Conservation (phyloP, 495 filamentous ascomycete species). For the Chaetomium fimeti region DNA sequence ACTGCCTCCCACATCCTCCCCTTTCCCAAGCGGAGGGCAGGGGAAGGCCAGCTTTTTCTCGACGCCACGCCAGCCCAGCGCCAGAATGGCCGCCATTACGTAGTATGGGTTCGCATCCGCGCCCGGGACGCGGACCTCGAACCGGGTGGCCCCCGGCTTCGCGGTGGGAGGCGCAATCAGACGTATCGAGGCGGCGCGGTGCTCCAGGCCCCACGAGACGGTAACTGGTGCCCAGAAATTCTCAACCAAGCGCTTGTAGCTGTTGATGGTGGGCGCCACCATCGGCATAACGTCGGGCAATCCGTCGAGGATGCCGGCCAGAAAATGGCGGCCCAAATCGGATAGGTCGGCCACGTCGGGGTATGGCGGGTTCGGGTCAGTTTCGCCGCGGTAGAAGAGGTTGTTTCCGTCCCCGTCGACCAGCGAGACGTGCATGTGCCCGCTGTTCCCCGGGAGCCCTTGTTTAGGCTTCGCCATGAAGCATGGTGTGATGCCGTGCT, state of each 20-base stretch:
- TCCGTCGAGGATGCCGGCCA: conserved; percentile 84
- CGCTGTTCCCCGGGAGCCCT: conserved; percentile 86
- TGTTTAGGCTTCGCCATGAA: conserved; percentile 99
- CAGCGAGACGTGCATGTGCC: conserved; percentile 90
- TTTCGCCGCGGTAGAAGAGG: conserved; percentile 68
- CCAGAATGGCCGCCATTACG: conserved; percentile 83
- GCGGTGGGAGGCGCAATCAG: conserved; percentile 84
- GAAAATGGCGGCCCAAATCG: conserved; percentile 86
- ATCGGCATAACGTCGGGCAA: conserved; percentile 95
- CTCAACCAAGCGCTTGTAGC: conserved; percentile 95
- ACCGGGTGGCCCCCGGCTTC: conserved; percentile 78
- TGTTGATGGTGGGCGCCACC: conserved; percentile 91
- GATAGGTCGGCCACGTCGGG: conserved; percentile 76
- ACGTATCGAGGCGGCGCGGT: conserved; percentile 86
- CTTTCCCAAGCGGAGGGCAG: conserved; percentile 78
- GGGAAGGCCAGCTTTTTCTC: conserved; percentile 83
- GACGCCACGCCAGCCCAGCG: conserved; percentile 82
- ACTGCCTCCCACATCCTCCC: conserved; percentile 69
- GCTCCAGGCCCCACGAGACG: conserved; percentile 94
- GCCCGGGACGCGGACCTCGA: conserved; percentile 88
- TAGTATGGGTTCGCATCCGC: conserved; percentile 88
- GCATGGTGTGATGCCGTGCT: conserved; percentile 88
- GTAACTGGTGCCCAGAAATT: conserved; percentile 99
- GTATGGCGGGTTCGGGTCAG: conserved; percentile 67
- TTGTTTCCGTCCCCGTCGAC: conserved; percentile 71